These are phyloP conservation scores for Staphylotrichum longicolle DNA, from an alignment of 495 filamentous ascomycete species.

Conservation along the genomic window DNA sequence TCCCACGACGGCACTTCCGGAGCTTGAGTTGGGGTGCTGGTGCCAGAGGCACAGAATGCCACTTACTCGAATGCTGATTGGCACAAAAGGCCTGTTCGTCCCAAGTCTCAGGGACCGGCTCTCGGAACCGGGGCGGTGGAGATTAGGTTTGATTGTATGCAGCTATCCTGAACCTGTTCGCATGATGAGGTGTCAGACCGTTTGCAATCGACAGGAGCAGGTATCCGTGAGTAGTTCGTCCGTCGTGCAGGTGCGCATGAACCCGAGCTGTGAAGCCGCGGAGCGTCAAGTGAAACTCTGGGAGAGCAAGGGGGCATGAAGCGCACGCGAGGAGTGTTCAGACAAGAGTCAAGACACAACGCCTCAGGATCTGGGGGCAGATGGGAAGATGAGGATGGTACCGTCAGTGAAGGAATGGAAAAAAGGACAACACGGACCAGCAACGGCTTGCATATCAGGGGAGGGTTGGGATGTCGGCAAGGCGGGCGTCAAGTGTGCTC, in stretches of 20 bases:
- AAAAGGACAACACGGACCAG: conserved; percentile 30
- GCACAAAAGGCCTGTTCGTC: conserved; percentile 17
- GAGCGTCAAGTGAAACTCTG: conserved; percentile 1
- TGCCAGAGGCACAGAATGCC: conserved; percentile 18
- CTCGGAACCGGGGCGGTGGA: conserved; percentile 25
- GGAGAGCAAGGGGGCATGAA: conserved; percentile 1
- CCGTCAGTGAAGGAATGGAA: conserved; percentile 16
- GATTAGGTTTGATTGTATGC: conserved; percentile 43
- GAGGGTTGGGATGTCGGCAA: conserved; percentile 27
- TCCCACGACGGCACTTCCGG: neutral
- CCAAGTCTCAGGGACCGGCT: conserved; percentile 21
- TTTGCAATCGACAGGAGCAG: conserved; percentile 43
- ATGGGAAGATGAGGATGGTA: conserved; percentile 17
- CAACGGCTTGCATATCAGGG: conserved; percentile 32
- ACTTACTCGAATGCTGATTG: conserved; percentile 20
- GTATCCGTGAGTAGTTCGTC: conserved; percentile 41
- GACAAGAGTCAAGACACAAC: conserved; percentile 34
- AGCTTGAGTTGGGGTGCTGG: neutral
- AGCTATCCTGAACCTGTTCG: conserved; percentile 53
- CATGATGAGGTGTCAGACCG: conserved; percentile 39
- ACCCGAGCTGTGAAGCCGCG: neutral
- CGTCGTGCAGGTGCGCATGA: conserved; percentile 17
- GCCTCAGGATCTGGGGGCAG: conserved; percentile 18
- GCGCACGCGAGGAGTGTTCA: conserved; percentile 20
- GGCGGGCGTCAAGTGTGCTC: conserved; percentile 16